phyloP scores from a whole-genome alignment of 352 stramenopile genomes.

The Pythium angustatum region DNA sequence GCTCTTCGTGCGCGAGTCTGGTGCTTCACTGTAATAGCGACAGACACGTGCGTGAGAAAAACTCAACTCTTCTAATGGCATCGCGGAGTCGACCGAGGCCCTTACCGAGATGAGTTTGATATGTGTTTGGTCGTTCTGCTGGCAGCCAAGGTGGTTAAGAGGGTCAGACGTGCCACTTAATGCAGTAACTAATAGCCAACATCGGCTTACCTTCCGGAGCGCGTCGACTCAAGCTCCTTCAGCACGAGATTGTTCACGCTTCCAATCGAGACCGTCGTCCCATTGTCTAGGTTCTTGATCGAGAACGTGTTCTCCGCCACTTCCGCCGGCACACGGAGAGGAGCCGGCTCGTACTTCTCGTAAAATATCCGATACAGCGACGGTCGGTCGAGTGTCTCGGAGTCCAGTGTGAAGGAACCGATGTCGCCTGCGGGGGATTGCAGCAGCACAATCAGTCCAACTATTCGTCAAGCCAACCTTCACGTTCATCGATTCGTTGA shows the following conservation, averaged over 20 bases:
- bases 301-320: slow-evolving; percentile 68
- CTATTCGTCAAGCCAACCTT: background rate
- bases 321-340: slow-evolving; percentile 49
- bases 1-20: slow-evolving; percentile 49
- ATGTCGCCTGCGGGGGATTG: slow-evolving; percentile 52
- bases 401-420: slow-evolving; percentile 80
- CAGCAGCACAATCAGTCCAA: background rate
- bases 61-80: background rate
- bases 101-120: slow-evolving; percentile 60
- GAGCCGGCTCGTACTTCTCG: slow-evolving; percentile 84
- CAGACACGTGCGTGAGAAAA: background rate
- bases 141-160: too few relatives aligned
- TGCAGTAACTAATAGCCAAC: too few relatives aligned
- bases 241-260: slow-evolving; percentile 81
- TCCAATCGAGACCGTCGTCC: slow-evolving; percentile 71
- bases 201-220: slow-evolving; percentile 36
- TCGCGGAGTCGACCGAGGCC: background rate
- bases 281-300: slow-evolving; percentile 83
- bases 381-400: slow-evolving; percentile 74
- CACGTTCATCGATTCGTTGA: background rate
- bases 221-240: slow-evolving; percentile 63
- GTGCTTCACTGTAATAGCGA: slow-evolving; percentile 43
- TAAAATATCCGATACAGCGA: slow-evolving; percentile 87
- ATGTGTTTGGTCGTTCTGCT: slow-evolving; percentile 58
- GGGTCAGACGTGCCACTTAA: too few relatives aligned